Evolutionary conservation across 2,329 filamentous ascomycete species (phyloP), one percentile per base, ranked within the genome.

Genomic region (Sporothrix variecibatus): DNA sequence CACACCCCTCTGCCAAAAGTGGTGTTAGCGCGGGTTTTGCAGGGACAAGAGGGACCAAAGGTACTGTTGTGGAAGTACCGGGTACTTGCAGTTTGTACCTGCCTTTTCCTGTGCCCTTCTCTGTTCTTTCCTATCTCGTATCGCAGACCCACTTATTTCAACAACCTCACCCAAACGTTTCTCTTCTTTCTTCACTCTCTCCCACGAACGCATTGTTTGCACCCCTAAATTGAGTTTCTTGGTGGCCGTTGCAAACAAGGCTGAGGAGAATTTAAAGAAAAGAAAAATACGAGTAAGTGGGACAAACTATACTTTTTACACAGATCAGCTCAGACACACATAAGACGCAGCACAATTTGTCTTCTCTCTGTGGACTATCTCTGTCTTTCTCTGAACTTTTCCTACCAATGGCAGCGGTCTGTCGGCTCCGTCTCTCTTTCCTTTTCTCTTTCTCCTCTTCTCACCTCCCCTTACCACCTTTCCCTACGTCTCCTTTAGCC

Each of bases 1-100:
- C 28, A 1, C 75, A 77, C 76, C 9, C 71, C 75, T 34, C 65
- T n/a, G 15, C 20, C 31, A 38, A 12, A 12, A 71, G 68, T 43
- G 11, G 58, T 28, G 17, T 23, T 74, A 75, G 71, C 60, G 26
- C 31, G 26, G 6, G 4, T 62, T 17, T 38, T 11, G 1, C 0
- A 2, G 40, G 2, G 40, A 2, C 40, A 6, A 12, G 40, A 64
- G 43, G 70, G 69, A 70, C 73, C 51, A n/a, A n/a, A 4, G 20
- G 51, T 72, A 72, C 73, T 43, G 34, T 74, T 3, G 23, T 15
- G 11, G 28, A 28, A 56, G 51, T 56, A 28, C 51, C 23, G 26
- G 26, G 23, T 60, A 28, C 43, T 17, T 49, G 43, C 6, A 3
- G 12, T 49, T 6, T 20, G 43, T 17, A 12, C 8, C 40, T 15